Evolutionary conservation across 2,329 filamentous ascomycete genomes (phyloP), one percentile per base, ranked within the genome.

Genomic region (Lasiodiplodia citricola): DNA sequence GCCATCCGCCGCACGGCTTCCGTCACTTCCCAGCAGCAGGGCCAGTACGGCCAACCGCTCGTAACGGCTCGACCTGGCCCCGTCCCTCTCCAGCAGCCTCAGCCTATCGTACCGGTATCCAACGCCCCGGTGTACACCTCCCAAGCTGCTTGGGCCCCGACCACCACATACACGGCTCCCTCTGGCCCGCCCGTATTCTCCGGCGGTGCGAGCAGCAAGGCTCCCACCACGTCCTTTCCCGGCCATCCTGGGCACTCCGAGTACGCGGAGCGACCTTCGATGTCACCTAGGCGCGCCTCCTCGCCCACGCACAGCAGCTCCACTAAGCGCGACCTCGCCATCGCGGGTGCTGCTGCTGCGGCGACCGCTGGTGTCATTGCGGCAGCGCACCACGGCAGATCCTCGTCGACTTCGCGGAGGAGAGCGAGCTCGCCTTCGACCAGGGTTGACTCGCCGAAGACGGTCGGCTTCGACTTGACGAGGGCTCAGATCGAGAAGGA

Each of bases 51-150:
- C 16, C 78, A 79, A 65, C 75, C 77, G 62, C 56, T 78, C 4
- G 67, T 79, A 14, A 77, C 77, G 18, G 73, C 77, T 8, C 73
- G 75, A 41, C 75, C 76, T 10, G 77, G 74, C 83, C 84, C 88
- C 0, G 86, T 93, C 38, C 89, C 90, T 13, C 84, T 97, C n/a
- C 91, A 96, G 77, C 93, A 97, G 74, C 94, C 94, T 2, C 91
- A 94, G 73, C 94, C 94, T 2, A 87, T 92, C 69, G 85, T 87
- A 2, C 92, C 92, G 0, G 88, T 96, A 2, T 90, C 90, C 47
- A 87, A 87, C 70, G 87, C 87, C 21, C 55, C 55, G 11, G 85
- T 94, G 1, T 92, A 93, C 73, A 86, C 80, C 23, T 80, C 80
- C 4, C 82, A 84, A 70, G 76, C 78, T 14, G 75, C 79, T n/a